These are phyloP conservation scores for Puccinia coronata DNA, from an alignment of 1,284 basidiomycete species.

Conservation along the genomic window DNA sequence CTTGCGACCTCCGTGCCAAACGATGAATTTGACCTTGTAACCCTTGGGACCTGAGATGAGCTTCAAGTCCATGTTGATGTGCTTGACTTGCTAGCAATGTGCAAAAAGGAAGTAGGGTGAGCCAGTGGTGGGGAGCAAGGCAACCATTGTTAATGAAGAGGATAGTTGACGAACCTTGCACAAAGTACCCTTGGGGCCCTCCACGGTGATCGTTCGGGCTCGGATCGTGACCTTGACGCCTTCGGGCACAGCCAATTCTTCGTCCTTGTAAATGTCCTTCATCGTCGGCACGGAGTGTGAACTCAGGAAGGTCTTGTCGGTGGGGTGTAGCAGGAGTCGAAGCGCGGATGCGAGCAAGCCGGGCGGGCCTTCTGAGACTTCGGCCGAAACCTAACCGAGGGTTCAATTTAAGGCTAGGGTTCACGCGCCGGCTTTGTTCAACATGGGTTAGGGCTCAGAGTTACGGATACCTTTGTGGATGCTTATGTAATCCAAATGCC, in stretches of 20 bases:
- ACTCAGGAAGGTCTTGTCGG: background rate
- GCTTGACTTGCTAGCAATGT: conserved; percentile 69
- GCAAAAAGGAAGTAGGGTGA: background rate
- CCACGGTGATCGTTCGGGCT: conserved; percentile 83
- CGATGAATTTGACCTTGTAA: conserved; percentile 82
- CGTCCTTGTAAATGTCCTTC: conserved; percentile 87
- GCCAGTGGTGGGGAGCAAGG: no score
- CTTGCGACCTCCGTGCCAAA: conserved; percentile 98
- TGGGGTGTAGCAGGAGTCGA: no score
- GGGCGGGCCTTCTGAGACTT: no score
- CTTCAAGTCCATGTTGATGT: conserved; percentile 95
- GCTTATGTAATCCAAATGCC: no score
- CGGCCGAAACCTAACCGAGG: no score
- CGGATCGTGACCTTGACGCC: conserved; percentile 81
- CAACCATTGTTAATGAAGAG: background rate
- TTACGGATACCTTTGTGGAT: no score
- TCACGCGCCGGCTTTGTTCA: no score
- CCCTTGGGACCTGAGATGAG: conserved; percentile 65
- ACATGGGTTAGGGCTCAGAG: no score
- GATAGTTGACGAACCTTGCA: conserved; percentile 64
- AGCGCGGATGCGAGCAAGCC: no score
- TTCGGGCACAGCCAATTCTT: conserved; percentile 87
- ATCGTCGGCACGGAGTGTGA: conserved; percentile 61
- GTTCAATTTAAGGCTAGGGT: no score
- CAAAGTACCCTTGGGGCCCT: conserved; percentile 83